These are phyloP conservation scores for Limonium bicolor DNA, from an alignment of 148 eudicot species.

Conservation along the genomic window DNA sequence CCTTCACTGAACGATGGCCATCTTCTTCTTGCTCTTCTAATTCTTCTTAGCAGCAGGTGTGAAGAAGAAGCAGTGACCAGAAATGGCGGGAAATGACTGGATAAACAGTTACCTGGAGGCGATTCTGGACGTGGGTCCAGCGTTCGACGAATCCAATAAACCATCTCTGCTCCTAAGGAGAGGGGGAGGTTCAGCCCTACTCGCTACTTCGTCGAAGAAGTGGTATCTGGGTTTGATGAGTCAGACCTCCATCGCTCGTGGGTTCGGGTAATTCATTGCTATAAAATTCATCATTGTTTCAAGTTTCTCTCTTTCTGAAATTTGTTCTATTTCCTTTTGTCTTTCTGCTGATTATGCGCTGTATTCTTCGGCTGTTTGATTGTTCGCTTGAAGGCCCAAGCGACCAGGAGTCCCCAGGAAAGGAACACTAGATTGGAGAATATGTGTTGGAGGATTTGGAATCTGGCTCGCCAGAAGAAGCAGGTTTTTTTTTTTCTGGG, in stretches of 20 bases:
- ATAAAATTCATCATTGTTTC: background rate
- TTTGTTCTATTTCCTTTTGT: background rate
- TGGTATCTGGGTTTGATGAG: constrained; percentile 82
- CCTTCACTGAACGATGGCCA: no score
- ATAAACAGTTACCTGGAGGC: constrained; percentile 91
- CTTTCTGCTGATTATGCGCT: background rate
- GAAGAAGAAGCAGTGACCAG: background rate
- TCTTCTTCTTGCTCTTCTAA: no score
- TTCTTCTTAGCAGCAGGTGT: no score
- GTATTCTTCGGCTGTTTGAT: background rate
- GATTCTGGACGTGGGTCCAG: constrained; percentile 85
- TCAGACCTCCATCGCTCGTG: constrained; percentile 95
- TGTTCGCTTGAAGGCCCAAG: constrained; percentile 50
- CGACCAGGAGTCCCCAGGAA: constrained; percentile 96
- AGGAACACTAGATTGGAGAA: constrained; percentile 96
- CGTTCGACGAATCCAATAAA: constrained; percentile 50
- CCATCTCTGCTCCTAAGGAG: constrained; percentile 69
- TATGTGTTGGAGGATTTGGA: constrained; percentile 99
- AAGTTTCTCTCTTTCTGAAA: background rate
- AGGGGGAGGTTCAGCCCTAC: constrained; percentile 90
- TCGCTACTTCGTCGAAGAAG: constrained; percentile 82
- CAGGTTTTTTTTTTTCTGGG: constrained; percentile 31
- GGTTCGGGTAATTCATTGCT: constrained; percentile 29
- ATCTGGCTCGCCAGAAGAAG: constrained; percentile 96
- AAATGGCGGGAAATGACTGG: constrained; percentile 98